phyloP scores from a whole-genome alignment of 1,284 basidiomycete species.

The Melampsora larici-populina region DNA sequence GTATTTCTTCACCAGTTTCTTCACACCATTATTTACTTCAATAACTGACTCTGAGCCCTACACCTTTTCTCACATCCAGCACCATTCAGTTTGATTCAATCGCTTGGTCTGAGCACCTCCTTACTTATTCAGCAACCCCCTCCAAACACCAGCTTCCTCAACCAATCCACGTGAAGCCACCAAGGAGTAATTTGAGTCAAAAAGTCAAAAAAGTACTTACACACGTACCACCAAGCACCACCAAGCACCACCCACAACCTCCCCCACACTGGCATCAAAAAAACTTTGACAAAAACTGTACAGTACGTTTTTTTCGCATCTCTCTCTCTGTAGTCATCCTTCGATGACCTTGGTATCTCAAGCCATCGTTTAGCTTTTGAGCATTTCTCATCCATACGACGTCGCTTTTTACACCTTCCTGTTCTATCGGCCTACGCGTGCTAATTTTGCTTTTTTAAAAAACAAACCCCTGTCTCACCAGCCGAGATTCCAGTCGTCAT shows the following conservation, averaged over 20 bases:
- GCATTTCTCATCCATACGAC: background rate
- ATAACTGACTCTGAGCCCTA: background rate
- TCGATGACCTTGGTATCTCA: background rate
- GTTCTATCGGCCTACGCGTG: background rate
- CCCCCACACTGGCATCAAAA: background rate
- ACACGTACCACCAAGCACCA: background rate
- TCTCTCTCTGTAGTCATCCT: background rate
- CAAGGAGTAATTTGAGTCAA: background rate
- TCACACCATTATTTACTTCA: background rate
- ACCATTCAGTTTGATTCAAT: background rate
- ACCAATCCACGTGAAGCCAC: slow-evolving; percentile 4
- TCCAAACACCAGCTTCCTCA: background rate
- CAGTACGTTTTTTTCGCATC: slow-evolving; percentile 1
- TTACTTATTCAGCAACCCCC: background rate
- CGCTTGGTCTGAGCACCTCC: slow-evolving; percentile 1
- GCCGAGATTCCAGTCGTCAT: background rate
- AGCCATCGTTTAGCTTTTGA: background rate
- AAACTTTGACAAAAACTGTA: slow-evolving; percentile 2
- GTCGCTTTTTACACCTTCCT: background rate
- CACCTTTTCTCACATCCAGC: background rate
- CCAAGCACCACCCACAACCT: background rate
- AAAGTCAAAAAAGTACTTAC: background rate
- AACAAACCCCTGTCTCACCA: background rate
- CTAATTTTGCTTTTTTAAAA: background rate
- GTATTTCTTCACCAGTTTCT: background rate